A percentile compares a stretch with the other conserved stretches of the same genome.
These are phyloP conservation scores for Scytalidium lignicola DNA, from an alignment of 2,329 filamentous ascomycete species.

Conservation along the genomic window DNA sequence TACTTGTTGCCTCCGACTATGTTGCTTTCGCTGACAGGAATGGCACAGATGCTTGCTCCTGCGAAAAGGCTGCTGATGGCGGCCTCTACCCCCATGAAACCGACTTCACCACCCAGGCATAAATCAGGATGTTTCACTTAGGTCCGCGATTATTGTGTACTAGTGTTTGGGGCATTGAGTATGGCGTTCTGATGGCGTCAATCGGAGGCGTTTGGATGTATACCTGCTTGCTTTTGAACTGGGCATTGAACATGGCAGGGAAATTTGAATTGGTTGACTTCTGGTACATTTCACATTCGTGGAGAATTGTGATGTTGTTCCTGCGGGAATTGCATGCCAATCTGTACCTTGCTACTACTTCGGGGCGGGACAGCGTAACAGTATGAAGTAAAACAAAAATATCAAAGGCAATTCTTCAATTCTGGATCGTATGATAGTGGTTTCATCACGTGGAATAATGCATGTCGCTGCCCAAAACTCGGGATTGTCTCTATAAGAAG, in stretches of 20 bases:
- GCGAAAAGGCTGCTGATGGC: conserved; percentile 64
- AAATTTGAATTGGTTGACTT: not conserved
- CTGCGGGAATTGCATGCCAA: not conserved
- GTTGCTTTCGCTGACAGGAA: not conserved
- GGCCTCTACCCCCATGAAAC: conserved; percentile 65
- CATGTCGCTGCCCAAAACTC: no score
- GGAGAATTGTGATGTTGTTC: not conserved
- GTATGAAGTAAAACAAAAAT: no score
- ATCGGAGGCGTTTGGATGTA: not conserved
- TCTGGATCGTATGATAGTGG: no score
- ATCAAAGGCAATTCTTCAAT: no score
- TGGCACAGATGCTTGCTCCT: conserved; percentile 67
- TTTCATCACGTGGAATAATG: no score
- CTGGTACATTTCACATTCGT: not conserved
- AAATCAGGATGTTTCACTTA: conserved; percentile 3
- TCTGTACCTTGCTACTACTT: not conserved
- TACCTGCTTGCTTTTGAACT: not conserved
- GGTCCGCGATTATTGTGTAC: not conserved
- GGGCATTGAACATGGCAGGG: not conserved
- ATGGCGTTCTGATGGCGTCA: not conserved
- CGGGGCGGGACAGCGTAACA: not conserved
- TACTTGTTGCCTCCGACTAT: not conserved
- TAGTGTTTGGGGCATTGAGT: not conserved
- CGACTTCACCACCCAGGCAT: conserved; percentile 73
- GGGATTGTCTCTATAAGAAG: no score